Evolutionary conservation across 306 rosid species (phyloP), one percentile per base, ranked within the genome.

Genomic region (Erythrophleum fordii): DNA sequence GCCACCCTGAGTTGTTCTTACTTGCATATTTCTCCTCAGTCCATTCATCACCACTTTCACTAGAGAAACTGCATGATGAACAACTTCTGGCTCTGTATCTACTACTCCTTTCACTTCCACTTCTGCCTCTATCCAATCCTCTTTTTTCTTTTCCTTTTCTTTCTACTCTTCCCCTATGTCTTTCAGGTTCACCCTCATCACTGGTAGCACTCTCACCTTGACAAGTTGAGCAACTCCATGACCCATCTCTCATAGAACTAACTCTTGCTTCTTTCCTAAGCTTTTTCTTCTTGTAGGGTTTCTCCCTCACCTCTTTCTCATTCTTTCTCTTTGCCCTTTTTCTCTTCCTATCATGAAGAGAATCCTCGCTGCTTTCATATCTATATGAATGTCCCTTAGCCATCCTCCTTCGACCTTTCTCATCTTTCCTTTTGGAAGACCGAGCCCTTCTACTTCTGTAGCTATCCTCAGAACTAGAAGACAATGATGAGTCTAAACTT

Each of bases 71-170:
- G 62, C 60, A 52, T 6, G 86, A 78, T 42, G 97, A 89, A 87
- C 60, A 77, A 80, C 91, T 95, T 85, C 86, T 70, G 37, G 95
- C 87, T 76, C 89, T 84, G 74, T 87, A 84, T 68, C 92, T 88
- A 71, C 81, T 61, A 71, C 85, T 81, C 82, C 69, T 85, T 75
- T 77, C 80, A 49, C 51, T 83, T 77, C 77, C 76, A 66, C 77
- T 77, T 72, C 75, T 85, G 76, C 83, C 85, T 89, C 82, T 80
- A 48, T 64, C 82, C 67, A 13, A 58, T 68, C 66, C 81, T 78
- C 64, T 85, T 80, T 71, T 81, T 23, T 66, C 88, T 71, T 76
- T 86, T 72, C 80, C 83, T 72, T 77, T 89, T 87, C 84, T 87
- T 58, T 60, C 84, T 1, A 52, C 78, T 86, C 93, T 87, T 56